Base-by-base conservation (phyloP, 495 filamentous ascomycete genomes). In the Annulohypoxylon nitens region DNA sequence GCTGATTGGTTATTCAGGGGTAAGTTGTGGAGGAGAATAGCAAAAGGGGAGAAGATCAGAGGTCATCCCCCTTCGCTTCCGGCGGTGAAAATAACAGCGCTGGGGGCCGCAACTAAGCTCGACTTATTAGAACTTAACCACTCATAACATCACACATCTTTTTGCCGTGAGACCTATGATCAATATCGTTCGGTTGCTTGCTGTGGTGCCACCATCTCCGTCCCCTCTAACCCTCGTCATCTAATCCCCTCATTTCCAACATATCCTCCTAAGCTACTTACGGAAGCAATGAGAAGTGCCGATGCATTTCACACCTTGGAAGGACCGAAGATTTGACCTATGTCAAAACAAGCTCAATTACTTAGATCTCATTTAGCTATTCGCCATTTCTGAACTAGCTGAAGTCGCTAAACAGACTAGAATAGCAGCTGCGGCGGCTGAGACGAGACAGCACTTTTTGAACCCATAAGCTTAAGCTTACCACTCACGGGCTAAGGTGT, bases 371-470 rank as follows among this genome's bases (percentile, higher is more conserved):
- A 54, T 6, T 23, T 39, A 18, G 26, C 45, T 30, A 33, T 30
- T 57, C 34, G 20, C 18, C 43, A 47, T 54, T 16, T 37, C 51
- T 33, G n/a, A 20, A 37, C 2, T 41, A 26, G 37, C 14, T 30
- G 12, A 25, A 36, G 0, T 43, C 18, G 48, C n/a, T 45, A 10
- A n/a, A 36, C 34, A 34, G 50, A 67, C 34, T 53, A 72, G 30
- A 72, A 72, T 72, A 72, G 64, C 63, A 72, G n/a, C 58, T 16
- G 63, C n/a, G 45, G 62, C 20, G 58, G 43, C 50, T 16, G 41
- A 53, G 36, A 67, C 33, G 10, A 18, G n/a, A 18, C 36, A 43
- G 30, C 5, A 30, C 20, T 30, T 30, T 30, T 30, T 30, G 30
- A 30, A 30, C 30, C 30, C 5, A 30, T 3, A 30, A 30, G 30